Evolutionary conservation across 352 stramenopile genomes (phyloP), one percentile per base, ranked within the genome.

Genomic region (Aphanomyces astaci): DNA sequence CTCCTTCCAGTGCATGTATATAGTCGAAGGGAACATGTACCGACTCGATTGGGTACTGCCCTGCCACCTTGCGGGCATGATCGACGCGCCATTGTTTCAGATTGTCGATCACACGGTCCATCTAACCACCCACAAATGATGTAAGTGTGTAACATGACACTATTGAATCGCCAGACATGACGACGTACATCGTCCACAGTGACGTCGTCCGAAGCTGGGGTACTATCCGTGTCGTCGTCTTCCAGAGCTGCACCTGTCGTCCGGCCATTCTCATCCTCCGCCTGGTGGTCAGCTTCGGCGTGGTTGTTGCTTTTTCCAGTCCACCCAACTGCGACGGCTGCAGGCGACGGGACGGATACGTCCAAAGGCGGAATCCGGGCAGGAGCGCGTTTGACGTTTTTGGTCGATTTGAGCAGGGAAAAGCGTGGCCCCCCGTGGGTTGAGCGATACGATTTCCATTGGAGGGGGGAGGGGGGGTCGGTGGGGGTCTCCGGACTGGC

Each of bases 91-190:
- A 66, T 11, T 22, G 11, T 30, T 59, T 22, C 33, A 66, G 15
- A 30, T 66, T 39, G 22, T 28, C 60, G 7, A 66, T 45, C 33
- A 66, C 60, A 7, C 40, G 32, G 60, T 66, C 40, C 60, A 66
- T 66, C 60, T 66, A 64, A 22, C 15, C n/a, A n/a, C n/a, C 28
- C 49, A 56, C 24, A 33, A 33, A 56, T 15, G 24, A 33, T 32
- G 24, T 15, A 33, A 63, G 27, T 25, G 27, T 22, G 5, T 59
- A 59, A 2, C 51, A 59, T 5, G 25, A 22, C 30, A 27, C 46
- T 4, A 3, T 22, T 27, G 31, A 63, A 25, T 48, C 13, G 25
- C n/a, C n/a, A 22, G 54, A 63, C 19, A 13, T 24, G 19, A 28
- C 25, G 9, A 33, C 51, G 7, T 59, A 59, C 51, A 39, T 59